Base-by-base conservation (phyloP, 441 rosid genomes). In the California macrophylla region DNA sequence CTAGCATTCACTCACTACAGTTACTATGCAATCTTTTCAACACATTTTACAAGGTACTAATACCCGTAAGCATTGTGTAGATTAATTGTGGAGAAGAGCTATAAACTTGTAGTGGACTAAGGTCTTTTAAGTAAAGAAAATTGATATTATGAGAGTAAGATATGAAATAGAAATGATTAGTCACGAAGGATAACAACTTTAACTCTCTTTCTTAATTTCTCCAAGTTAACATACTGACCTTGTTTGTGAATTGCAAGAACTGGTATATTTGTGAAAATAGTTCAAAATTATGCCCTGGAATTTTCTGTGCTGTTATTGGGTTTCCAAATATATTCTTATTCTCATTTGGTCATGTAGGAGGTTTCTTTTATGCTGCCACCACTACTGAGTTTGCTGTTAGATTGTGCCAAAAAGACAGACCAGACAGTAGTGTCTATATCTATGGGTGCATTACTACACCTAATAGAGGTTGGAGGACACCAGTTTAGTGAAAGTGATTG, bases 331-430 rank as follows among this genome's bases (percentile, higher is more conserved):
- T 30, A 9, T 45, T 72, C 21, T 25, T 47, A 25, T 30, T 56
- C 69, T 38, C 13, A 38, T 64, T 18, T 54, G 45, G 10, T 62
- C 73, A 69, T 80, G 85, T 86, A 95, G 99, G 99, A 95, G 84
- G 99, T 95, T 18, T 87, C 93, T 83, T 92, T 95, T 82, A 95
- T 95, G 97, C 87, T 95, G 80, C 98, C 98, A 18, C 96, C 99
- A 42, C 91, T 95, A 65, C 75, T 95, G 78, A 81, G 95, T 78
- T 85, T 95, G 87, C 95, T 95, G 78, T 81, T 95, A 78, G 99
- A 95, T 80, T 95, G 97, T 72, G 98, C 99, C 34, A 92, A 95
- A 85, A 90, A 88, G 83, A 80, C 96, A 16, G 99, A 95, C 79
- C 99, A 95, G 83, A 71, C 99, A 12, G 99, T 95, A 52, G 99